Evolutionary conservation across 1,284 basidiomycete species (phyloP).

Genomic region (Hypsizygus ulmarius): DNA sequence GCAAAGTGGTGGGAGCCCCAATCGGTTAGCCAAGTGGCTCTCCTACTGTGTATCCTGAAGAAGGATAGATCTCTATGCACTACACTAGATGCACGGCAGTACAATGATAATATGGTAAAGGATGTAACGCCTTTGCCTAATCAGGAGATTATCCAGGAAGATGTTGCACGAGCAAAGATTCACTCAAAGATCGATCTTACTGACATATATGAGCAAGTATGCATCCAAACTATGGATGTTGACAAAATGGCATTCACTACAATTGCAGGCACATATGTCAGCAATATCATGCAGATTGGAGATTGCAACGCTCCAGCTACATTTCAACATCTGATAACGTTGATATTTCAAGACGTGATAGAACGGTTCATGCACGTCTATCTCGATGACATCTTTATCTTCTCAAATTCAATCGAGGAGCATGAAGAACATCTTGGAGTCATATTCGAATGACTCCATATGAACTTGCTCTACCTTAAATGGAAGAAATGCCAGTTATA

Average conservation of each 20-base stretch:
- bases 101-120: constrained; percentile 37
- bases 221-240: constrained; percentile 16
- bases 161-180: constrained; percentile 26
- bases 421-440: constrained; percentile 21
- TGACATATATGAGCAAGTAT: constrained; percentile 29
- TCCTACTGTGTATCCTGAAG: constrained; percentile 36
- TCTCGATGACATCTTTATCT: constrained; percentile 40
- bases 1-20: constrained; percentile 31
- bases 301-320: constrained; percentile 31
- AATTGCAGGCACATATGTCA: constrained; percentile 23
- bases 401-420: constrained; percentile 26
- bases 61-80: constrained; percentile 31
- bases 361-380: constrained; percentile 30
- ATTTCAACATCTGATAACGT: constrained; percentile 25
- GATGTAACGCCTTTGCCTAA: constrained; percentile 37
- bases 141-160: constrained; percentile 31
- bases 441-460: constrained; percentile 17
- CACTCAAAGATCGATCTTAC: constrained; percentile 31
- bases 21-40: constrained; percentile 23
- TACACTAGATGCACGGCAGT: constrained; percentile 30
- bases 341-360: constrained; percentile 26
- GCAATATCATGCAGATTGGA: constrained; percentile 30
- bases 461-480: constrained; percentile 23
- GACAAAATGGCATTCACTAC: constrained; percentile 28
- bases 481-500: constrained; percentile 34